Conservation (phyloP, 2,329 filamentous ascomycete genomes). For the Leptographium procerum region DNA sequence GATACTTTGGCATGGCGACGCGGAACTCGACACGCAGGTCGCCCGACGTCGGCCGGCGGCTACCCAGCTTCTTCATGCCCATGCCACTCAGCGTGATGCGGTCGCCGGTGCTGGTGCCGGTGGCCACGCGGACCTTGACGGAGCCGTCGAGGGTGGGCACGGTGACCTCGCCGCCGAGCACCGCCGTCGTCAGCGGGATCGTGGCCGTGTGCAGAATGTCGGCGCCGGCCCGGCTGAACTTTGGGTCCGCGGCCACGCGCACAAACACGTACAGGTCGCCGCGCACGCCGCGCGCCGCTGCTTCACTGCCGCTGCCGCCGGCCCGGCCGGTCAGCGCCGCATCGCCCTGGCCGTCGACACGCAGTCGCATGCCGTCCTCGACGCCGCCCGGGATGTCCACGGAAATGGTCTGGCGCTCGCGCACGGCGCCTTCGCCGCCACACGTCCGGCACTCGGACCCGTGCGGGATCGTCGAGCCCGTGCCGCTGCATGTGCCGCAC, state of each 20-base stretch:
- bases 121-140: slow-evolving; percentile 81
- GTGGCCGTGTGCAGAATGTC: slow-evolving; percentile 88
- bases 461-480: slow-evolving; percentile 62
- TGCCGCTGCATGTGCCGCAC: slow-evolving; percentile 70
- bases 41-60: slow-evolving; percentile 58
- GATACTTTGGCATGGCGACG: slow-evolving; percentile 88
- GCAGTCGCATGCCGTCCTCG: slow-evolving; percentile 89
- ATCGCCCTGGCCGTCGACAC: slow-evolving; percentile 78
- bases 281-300: slow-evolving; percentile 45
- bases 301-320: slow-evolving; percentile 18
- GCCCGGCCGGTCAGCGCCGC: slow-evolving; percentile 65
- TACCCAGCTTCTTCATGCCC: slow-evolving; percentile 82
- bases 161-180: slow-evolving; percentile 80
- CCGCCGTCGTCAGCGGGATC: slow-evolving; percentile 83
- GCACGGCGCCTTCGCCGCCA: slow-evolving; percentile 69
- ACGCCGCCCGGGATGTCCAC: slow-evolving; percentile 92
- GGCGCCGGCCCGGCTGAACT: slow-evolving; percentile 77
- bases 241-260: slow-evolving; percentile 75
- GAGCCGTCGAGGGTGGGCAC: slow-evolving; percentile 85
- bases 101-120: slow-evolving; percentile 86
- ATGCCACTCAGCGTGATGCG: slow-evolving; percentile 78
- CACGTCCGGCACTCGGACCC: slow-evolving; percentile 75
- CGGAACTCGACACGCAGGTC: slow-evolving; percentile 92
- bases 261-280: slow-evolving; percentile 91
- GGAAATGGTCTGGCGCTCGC: slow-evolving; percentile 71